Base-by-base conservation (phyloP, 352 stramenopile species). In the Pythium rhizo-oryzae region DNA sequence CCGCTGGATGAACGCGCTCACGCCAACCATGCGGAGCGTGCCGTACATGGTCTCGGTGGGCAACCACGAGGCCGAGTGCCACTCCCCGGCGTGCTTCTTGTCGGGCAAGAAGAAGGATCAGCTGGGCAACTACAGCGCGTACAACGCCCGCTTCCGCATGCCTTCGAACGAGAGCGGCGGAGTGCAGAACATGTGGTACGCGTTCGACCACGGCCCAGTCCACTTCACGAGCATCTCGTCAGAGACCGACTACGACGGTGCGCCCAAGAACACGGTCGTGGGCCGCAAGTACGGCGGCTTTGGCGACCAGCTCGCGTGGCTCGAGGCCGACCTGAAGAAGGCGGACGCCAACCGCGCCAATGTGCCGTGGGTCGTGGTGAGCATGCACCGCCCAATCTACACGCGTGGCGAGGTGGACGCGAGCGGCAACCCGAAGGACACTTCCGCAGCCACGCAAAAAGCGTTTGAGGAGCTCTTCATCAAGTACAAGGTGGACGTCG, bases 41-140 rank as follows among this genome's bases (percentile, higher is more conserved):
- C 87, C 91, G 24, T 97, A 95, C 78, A 96, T 97, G 89, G 84
- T 93, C 16, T 46, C 81, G 9, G 75, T 88, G 7, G 90, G 90
- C 28, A 97, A 97, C 72, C 91, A 97, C 73, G 91, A 97, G 59
- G 86, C 87, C 12, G 89, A 97, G 67, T 97, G 89, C 67, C 82
- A 96, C 68, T 93, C 82, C n/a, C 79, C 85, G 1, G n/a, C 46
- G 11, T 97, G 89, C 49, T 59, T 84, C 2, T 2, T 85, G 8
- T 90, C 82, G 24, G 50, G 15, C 0, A 70, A 55, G 49, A 86
- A 88, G 69, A 81, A 77, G 64, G 66, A 87, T 30, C 70, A 76
- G 11, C 67, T 97, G 15, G 74, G 82, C 24, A 96, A 95, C 52
- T 97, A 96, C 74, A 77, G 80, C 44, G 89, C 90, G 1, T 97